Evolutionary conservation across 2,329 filamentous ascomycete genomes (phyloP), one percentile per base, ranked within the genome.

Genomic region (Fusarium algeriense): DNA sequence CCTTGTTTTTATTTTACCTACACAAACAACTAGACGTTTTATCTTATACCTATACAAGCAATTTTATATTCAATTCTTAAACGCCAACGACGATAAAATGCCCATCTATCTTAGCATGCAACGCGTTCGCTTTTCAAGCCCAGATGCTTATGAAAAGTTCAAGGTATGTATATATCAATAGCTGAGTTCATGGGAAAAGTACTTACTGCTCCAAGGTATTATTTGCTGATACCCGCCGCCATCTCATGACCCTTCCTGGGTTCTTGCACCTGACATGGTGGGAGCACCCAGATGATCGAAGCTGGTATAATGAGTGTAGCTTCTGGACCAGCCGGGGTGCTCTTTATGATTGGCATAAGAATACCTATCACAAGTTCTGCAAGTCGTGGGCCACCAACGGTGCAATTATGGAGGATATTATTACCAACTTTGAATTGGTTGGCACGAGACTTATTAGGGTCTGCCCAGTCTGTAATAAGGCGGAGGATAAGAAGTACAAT

Each of bases 331-430:
- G 68, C 40, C 56, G 61, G 12, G 71, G 71, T 0, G 61, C 68
- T 0, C 52, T 73, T 2, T 67, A 73, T 28, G 65, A 70, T 35
- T 73, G 71, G 68, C 71, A 73, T n/a, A 73, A 64, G 28, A 70
- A 72, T 15, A 73, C 65, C 2, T 73, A 73, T 32, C 67, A 72
- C 7, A 72, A 73, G 28, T 41, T 70, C 49, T 73, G 71, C 56
- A 73, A 73, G 46, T n/a, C 52, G 2, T 71, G 68, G 71, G 68
- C 71, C 0, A 53, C 55, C 0, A 71, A 73, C 7, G 68, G 68
- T 3, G 71, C 65, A 37, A 73, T 73, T 4, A 72, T 73, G 68
- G 71, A 73, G 13, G 71, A 72, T n/a, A 73, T 73, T 2, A 67
- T 69, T 11, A 73, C 60, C 11, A 73, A 73, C 32, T 73, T 73